These are phyloP conservation scores for Rhynchospora tenuis DNA, from an alignment of 176 grass and related monocot species.

Conservation along the genomic window DNA sequence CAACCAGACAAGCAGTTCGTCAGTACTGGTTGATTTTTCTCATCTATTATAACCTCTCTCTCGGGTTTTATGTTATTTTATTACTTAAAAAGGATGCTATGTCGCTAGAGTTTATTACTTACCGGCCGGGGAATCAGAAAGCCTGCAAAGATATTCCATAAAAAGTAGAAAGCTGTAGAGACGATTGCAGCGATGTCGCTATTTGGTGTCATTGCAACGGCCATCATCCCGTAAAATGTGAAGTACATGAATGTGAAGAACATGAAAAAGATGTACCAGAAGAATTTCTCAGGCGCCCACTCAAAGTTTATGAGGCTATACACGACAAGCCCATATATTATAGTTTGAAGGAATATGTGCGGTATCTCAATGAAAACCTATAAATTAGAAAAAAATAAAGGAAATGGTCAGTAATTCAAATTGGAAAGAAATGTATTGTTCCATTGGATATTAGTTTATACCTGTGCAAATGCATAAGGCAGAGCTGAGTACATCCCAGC, in stretches of 20 bases:
- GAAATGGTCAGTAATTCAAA: neutral
- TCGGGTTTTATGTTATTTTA: neutral
- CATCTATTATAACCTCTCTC: neutral
- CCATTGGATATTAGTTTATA: constrained; percentile 26
- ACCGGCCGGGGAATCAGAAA: constrained; percentile 78
- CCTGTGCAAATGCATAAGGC: constrained; percentile 90
- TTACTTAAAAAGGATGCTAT: neutral
- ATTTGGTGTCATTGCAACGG: constrained; percentile 87
- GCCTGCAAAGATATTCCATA: constrained; percentile 96
- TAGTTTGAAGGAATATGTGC: constrained; percentile 83
- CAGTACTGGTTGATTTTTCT: neutral
- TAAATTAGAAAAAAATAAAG: constrained; percentile 2
- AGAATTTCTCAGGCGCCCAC: constrained; percentile 68
- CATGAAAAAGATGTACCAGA: constrained; percentile 99
- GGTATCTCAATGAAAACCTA: constrained; percentile 91
- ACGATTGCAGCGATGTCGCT: constrained; percentile 82
- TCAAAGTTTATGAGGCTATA: constrained; percentile 78
- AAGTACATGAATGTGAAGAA: constrained; percentile 99
- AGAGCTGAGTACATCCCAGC: constrained; percentile 95
- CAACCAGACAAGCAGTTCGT: neutral
- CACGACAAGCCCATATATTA: constrained; percentile 74
- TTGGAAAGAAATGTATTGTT: neutral
- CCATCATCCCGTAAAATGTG: constrained; percentile 99
- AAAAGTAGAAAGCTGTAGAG: constrained; percentile 71
- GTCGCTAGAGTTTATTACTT: constrained; percentile 24